Percentiles rank a stretch among this genome's conserved stretches.
Evolutionary conservation across 2,329 filamentous ascomycete genomes (phyloP).

Genomic region (Canariomyces notabilis): DNA sequence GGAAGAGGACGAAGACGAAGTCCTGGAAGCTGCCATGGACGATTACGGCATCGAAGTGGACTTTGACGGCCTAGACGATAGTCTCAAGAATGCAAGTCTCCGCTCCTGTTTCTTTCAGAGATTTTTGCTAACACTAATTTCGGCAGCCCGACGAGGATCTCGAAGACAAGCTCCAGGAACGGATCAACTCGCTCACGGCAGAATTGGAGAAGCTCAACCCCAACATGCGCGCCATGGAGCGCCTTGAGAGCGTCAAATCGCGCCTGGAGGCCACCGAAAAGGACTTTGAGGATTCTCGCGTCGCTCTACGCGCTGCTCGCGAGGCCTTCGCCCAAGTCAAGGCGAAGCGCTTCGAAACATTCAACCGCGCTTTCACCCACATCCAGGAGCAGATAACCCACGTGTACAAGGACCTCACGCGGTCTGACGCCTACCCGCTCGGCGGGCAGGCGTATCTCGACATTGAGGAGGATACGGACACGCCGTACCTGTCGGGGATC

Average conservation of each 20-base stretch:
- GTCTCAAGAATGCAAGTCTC: constrained; percentile 67
- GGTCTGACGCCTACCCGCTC: constrained; percentile 85
- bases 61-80: constrained; percentile 75
- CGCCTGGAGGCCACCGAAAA: constrained; percentile 79
- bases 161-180: constrained; percentile 72
- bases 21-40: constrained; percentile 63
- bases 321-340: constrained; percentile 69
- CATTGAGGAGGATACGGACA: constrained; percentile 88
- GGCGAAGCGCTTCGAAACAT: constrained; percentile 77
- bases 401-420: constrained; percentile 93
- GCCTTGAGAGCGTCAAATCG: constrained; percentile 77
- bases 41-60: constrained; percentile 90
- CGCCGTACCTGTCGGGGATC: constrained; percentile 90
- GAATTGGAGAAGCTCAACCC: constrained; percentile 93
- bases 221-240: constrained; percentile 93
- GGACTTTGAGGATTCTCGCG: constrained; percentile 82
- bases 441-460: constrained; percentile 86
- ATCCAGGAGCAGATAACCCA: constrained; percentile 91
- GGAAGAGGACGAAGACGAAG: constrained; percentile 54
- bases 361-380: constrained; percentile 91
- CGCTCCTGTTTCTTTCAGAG: background rate
- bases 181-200: constrained; percentile 65
- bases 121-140: constrained; percentile 27
- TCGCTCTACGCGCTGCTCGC: constrained; percentile 51
- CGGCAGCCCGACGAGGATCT: constrained; percentile 60